Evolutionary conservation across 2,329 filamentous ascomycete genomes (phyloP), one percentile per base, ranked within the genome.

Genomic region (Metarhizium brunneum): DNA sequence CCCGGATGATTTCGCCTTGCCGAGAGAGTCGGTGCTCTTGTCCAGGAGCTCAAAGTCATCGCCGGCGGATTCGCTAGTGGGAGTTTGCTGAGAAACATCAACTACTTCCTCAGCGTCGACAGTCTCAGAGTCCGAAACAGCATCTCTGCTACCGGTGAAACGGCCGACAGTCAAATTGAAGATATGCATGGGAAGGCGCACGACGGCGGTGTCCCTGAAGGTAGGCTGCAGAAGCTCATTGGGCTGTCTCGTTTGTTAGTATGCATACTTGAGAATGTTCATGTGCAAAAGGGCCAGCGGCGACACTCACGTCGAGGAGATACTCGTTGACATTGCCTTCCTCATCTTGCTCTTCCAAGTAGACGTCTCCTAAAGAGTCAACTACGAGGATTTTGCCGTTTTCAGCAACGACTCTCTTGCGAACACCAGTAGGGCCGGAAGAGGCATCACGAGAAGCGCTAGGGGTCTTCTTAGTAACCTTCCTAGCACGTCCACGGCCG

Each of bases 301-400:
- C 16, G 20, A 8, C 14, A 81, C 87, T 79, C 74, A 96, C 85
- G 69, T 99, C 92, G 58, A 99, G 84, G 60, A 96, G 75, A 67
- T 86, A 95, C 68, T 96, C 90, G 62, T 88, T 82, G 36, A 84
- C 81, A 55, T 88, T 84, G 54, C 94, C 94, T 29, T 96, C 90
- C 62, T 92, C 91, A 53, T 90, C 90, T 64, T 90, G 82, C 67
- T 95, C 89, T 71, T 97, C 92, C n/a, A 99, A 78, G 67, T 90
- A 99, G 13, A 99, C 94, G 64, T 96, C 91, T 32, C 94, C 94
- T 10, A 87, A 77, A 0, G 89, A 90, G 71, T 99, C 92, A 4
- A 99, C 94, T 55, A 99, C 86, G 42, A 99, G 77, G 1, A 95
- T 80, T 76, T 97, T 99, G 62, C 94, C 94, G 65, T 99, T 99